Evolutionary conservation across 306 rosid species (phyloP), one percentile per base, ranked within the genome.

Genomic region (Acacia confusa): DNA sequence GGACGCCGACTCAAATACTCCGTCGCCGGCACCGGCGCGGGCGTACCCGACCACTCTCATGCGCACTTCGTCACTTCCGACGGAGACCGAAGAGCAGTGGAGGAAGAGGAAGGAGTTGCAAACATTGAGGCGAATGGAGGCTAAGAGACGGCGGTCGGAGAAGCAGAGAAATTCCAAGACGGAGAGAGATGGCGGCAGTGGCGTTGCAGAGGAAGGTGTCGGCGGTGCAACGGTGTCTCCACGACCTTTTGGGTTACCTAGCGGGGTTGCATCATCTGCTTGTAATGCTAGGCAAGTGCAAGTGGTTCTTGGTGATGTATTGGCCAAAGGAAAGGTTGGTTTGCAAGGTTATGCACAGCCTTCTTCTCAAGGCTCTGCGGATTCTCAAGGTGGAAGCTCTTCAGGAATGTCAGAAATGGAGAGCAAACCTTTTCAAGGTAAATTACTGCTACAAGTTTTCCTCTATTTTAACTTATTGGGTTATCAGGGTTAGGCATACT

Each of bases 31-130:
- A 3, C 32, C 83, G 16, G 83, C 68, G 4, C 28, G 79, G 38
- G 12, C 43, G 17, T 85, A 79, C 75, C 78, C 89, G 32, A 45
- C 79, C 2, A 14, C 75, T 14, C 86, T 95, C 24, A 78, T 84
- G 64, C 88, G 99, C 76, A 65, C 97, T 0, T 88, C 99, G 0
- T 96, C 97, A 11, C 94, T 96, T 17, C 99, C 99, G n/a, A 60
- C 90, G 38, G 97, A 93, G 97, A 88, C 97, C 1, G 94, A 93
- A 88, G 99, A 90, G 80, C 92, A 89, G 88, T 96, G 98, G 99
- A 78, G 98, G 90, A 91, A 94, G 94, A 72, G 98, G 91, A 96
- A 96, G 91, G 97, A 93, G 76, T 32, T 96, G 77, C 99, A 96
- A 86, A 91, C 92, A 2, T 83, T 91, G 85, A 88, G 99, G 63